A percentile compares a stretch with the other conserved stretches of the same genome.
These are phyloP conservation scores for Agaricales sp. DNA, from an alignment of 1,284 basidiomycete genomes.

Conservation along the genomic window DNA sequence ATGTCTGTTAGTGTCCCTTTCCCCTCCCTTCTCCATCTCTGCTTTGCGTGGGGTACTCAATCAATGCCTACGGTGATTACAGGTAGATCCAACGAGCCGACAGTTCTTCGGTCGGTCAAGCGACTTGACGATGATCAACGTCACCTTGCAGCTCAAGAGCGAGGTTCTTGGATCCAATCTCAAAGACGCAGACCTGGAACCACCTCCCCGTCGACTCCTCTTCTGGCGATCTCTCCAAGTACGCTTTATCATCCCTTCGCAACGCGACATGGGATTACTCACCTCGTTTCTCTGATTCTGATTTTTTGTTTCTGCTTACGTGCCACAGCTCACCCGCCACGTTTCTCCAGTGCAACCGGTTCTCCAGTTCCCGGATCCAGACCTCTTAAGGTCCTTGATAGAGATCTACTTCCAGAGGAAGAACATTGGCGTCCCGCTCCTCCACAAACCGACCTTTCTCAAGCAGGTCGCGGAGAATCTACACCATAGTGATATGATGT, in stretches of 20 bases:
- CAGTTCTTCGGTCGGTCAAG: neutral
- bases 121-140: neutral
- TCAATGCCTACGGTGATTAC: neutral
- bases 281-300: neutral
- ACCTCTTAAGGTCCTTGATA: slow-evolving; percentile 29
- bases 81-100: neutral
- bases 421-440: slow-evolving; percentile 27
- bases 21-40: neutral
- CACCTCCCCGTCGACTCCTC: neutral
- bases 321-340: slow-evolving; percentile 1
- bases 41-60: neutral
- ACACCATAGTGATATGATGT: slow-evolving; percentile 26
- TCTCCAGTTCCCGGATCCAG: slow-evolving; percentile 19
- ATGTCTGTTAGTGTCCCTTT: neutral
- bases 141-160: neutral
- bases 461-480: slow-evolving; percentile 23
- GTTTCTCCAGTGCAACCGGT: neutral
- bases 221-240: neutral
- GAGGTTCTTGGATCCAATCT: neutral
- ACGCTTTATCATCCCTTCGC: too few relatives aligned
- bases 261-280: too few relatives aligned
- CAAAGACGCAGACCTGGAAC: neutral
- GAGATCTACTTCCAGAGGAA: slow-evolving; percentile 31
- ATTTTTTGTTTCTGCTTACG: neutral
- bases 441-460: slow-evolving; percentile 35